phyloP scores from a whole-genome alignment of 179 eudicot species.

The Silene vulgaris region DNA sequence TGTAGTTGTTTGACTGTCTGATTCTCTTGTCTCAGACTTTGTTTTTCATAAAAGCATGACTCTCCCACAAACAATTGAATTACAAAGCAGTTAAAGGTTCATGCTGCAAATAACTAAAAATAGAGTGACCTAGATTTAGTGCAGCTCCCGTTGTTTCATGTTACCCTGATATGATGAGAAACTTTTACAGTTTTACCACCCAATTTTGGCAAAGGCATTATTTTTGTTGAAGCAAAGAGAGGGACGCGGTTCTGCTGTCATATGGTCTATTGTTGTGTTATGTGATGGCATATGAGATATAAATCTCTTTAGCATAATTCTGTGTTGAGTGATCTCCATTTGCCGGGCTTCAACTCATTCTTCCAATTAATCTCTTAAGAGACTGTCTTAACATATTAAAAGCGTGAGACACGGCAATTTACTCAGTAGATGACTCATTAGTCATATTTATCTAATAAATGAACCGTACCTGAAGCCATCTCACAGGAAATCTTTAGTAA shows the following conservation, averaged over 20 bases:
- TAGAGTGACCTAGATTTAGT: neutral
- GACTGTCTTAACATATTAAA: neutral
- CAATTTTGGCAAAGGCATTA: neutral
- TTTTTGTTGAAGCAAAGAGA: neutral
- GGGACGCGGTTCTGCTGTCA: neutral
- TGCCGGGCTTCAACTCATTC: too few species aligned
- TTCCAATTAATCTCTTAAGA: neutral
- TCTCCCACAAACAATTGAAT: neutral
- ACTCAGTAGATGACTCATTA: neutral
- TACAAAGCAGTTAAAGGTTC: neutral
- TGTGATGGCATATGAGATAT: neutral
- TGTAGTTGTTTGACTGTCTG: neutral
- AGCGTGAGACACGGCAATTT: neutral
- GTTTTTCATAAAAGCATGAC: neutral
- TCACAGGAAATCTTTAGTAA: too few species aligned
- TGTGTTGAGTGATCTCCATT: neutral
- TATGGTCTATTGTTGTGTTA: neutral
- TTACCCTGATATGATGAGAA: constrained; percentile 4
- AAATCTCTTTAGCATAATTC: neutral
- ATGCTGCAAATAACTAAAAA: neutral
- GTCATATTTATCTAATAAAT: too few species aligned
- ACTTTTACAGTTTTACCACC: neutral
- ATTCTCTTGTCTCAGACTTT: neutral
- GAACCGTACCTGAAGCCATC: too few species aligned
- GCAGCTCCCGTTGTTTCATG: neutral